These are phyloP conservation scores for Gynandropsis gynandra DNA, from an alignment of 345 rosid species.

Conservation along the genomic window DNA sequence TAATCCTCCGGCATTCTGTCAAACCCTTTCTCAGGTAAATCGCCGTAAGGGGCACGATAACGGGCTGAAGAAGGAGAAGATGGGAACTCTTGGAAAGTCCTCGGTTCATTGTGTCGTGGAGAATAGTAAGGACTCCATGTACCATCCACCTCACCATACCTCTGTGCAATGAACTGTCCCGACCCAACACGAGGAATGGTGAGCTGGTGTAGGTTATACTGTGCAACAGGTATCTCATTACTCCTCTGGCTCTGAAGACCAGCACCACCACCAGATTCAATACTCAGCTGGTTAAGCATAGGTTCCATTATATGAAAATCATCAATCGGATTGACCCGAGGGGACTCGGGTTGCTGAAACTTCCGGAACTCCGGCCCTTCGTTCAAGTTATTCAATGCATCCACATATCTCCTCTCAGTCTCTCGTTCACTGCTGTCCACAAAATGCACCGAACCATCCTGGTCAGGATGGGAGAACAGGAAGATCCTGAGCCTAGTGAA, in stretches of 20 bases:
- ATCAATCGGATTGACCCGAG: constrained; percentile 31
- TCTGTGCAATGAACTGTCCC: constrained; percentile 42
- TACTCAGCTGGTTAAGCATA: constrained; percentile 36
- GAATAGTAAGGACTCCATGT: constrained; percentile 58
- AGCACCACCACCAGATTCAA: constrained; percentile 44
- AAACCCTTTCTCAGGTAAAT: constrained; percentile 44
- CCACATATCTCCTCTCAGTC: constrained; percentile 88
- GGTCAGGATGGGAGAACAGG: constrained; percentile 63
- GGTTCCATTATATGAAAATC: constrained; percentile 36
- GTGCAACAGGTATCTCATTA: constrained; percentile 46
- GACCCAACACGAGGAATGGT: constrained; percentile 35
- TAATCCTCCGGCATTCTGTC: constrained; percentile 74
- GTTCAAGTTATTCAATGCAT: constrained; percentile 78
- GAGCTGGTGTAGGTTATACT: constrained; percentile 44
- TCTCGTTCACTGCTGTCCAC: constrained; percentile 81
- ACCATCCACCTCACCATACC: constrained; percentile 71
- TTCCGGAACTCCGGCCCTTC: constrained; percentile 61
- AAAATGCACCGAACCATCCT: constrained; percentile 47
- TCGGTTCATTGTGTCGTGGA: constrained; percentile 78
- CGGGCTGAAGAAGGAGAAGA: constrained; percentile 74
- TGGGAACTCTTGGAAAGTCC: constrained; percentile 54
- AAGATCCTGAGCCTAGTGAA: constrained; percentile 94
- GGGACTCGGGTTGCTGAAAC: constrained; percentile 50
- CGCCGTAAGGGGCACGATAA: constrained; percentile 59
- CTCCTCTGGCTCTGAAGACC: constrained; percentile 44